Evolutionary conservation across 257 asterid genomes (phyloP).

Genomic region (Osmanthus fragrans): DNA sequence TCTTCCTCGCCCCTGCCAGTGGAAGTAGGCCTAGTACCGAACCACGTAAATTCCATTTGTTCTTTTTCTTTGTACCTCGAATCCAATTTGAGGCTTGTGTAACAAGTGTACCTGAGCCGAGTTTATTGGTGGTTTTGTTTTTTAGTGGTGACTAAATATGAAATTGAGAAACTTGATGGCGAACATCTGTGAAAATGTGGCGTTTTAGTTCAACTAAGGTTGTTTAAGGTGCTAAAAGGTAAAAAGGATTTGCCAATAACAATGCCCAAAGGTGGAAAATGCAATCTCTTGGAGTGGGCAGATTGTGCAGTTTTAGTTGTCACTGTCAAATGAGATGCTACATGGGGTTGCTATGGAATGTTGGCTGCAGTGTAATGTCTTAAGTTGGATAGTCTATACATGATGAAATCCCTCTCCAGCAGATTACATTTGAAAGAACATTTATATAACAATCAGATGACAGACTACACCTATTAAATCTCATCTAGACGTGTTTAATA

Average conservation of each 20-base stretch:
- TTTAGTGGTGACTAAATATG: background rate
- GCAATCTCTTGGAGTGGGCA: background rate
- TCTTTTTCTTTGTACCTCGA: background rate
- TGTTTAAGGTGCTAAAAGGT: background rate
- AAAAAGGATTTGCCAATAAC: background rate
- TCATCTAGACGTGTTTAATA: background rate
- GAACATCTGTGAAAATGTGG: background rate
- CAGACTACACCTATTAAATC: background rate
- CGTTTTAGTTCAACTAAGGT: background rate
- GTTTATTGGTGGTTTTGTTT: background rate
- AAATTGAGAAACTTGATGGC: background rate
- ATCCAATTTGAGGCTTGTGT: background rate
- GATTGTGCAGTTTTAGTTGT: background rate
- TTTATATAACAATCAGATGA: background rate
- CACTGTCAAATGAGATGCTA: background rate
- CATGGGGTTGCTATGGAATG: background rate
- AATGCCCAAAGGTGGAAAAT: background rate
- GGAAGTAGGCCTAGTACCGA: background rate
- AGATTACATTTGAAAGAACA: background rate
- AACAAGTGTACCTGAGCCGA: background rate
- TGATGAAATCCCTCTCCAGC: background rate
- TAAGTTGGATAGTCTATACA: background rate
- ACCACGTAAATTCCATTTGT: background rate
- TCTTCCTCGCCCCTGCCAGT: background rate
- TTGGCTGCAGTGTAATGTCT: background rate